These are phyloP conservation scores for Wickerhamomyces chaumierensis DNA, from an alignment of 805 yeast genomes.

Conservation along the genomic window DNA sequence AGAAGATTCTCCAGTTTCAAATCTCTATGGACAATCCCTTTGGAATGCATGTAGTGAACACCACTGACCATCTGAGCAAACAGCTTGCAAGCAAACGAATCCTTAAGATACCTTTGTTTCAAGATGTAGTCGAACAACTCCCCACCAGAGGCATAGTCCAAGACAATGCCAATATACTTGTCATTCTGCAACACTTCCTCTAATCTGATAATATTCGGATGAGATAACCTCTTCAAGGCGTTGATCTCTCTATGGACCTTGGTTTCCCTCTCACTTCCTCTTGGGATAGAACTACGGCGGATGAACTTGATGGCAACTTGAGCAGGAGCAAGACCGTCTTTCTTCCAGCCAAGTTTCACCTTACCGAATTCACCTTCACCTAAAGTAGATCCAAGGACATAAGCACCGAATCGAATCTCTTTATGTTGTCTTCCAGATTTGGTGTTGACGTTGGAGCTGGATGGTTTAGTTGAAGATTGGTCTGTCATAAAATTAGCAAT, in stretches of 20 bases:
- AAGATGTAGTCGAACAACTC: slow-evolving; percentile 90
- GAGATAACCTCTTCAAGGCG: slow-evolving; percentile 74
- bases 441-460: slow-evolving; percentile 19
- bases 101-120: slow-evolving; percentile 78
- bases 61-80: slow-evolving; percentile 93
- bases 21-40: slow-evolving; percentile 64
- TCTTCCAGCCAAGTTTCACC: slow-evolving; percentile 93
- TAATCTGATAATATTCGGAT: slow-evolving; percentile 85
- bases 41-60: slow-evolving; percentile 71
- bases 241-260: slow-evolving; percentile 91
- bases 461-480: slow-evolving; percentile 7
- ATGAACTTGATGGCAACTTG: slow-evolving; percentile 93
- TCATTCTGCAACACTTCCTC: slow-evolving; percentile 93
- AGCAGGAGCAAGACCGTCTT: slow-evolving; percentile 53
- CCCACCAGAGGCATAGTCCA: slow-evolving; percentile 96
- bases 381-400: slow-evolving; percentile 80
- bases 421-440: slow-evolving; percentile 29
- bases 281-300: slow-evolving; percentile 77
- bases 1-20: slow-evolving; percentile 63
- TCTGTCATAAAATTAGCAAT: slow-evolving; percentile 2
- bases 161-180: slow-evolving; percentile 89
- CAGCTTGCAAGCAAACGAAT: slow-evolving; percentile 70
- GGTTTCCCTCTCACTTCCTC: slow-evolving; percentile 74
- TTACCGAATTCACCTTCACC: slow-evolving; percentile 99
- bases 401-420: slow-evolving; percentile 81